Evolutionary conservation across 2,329 filamentous ascomycete genomes (phyloP), one percentile per base, ranked within the genome.

Genomic region (Graphium sp.): DNA sequence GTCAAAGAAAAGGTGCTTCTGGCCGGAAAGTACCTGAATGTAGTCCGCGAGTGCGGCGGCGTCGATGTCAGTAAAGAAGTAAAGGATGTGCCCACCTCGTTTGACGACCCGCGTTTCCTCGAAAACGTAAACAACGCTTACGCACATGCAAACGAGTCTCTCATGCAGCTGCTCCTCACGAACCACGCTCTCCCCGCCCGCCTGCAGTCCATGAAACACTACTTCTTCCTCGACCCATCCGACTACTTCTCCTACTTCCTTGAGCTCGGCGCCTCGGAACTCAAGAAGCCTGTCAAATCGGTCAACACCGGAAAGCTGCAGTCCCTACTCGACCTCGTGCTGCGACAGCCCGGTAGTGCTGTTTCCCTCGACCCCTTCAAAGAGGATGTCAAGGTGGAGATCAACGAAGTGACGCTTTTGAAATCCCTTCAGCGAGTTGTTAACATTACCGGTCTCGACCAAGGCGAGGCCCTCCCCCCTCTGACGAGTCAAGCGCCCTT

Each of bases 201-300:
- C 21, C 64, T 98, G 32, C 73, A 78, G 25, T 95, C 87, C 10
- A 61, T 98, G 22, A 98, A 98, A 49, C 89, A 98, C 52, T 98
- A 98, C 57, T 98, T 95, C 60, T 98, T 98, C 61, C 74, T 98
- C 36, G 87, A 95, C 42, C 79, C 85, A 7, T 94, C 89, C 19
- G 89, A 98, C 49, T 98, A 93, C 58, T 95, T 98, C 52, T 84
- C 84, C 3, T 92, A 95, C 52, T 98, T 98, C 49, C 73, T 98
- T 34, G 89, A 98, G 46, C 72, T 98, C 13, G 75, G 83, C 31
- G 66, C 79, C 18, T 85, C 84, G 2, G 89, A 98, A 52, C 63
- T 98, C 33, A 79, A 82, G 42, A 94, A 94, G 47, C 77, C 80
- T 18, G 81, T 85, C 33, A 83, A 83, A 46, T 67, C 67, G 30